Base-by-base conservation (phyloP, 768 basidiomycete genomes). In the Mrakia hoshinonis region DNA sequence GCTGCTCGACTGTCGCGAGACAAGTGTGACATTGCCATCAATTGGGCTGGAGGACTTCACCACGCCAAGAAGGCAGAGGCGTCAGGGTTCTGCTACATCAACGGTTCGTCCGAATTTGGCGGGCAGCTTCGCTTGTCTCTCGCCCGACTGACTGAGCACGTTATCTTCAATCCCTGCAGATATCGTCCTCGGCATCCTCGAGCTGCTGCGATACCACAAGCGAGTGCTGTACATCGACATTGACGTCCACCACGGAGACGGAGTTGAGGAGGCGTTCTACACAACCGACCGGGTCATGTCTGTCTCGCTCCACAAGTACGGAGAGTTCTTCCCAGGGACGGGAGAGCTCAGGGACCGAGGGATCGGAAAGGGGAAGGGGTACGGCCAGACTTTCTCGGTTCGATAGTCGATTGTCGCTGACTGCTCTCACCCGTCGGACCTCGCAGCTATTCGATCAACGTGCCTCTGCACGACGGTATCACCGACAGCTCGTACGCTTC, bases 21-120 rank as follows among this genome's bases (percentile, higher is more conserved):
- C 81, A 97, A 98, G 79, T 97, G 94, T 79, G 96, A 99, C 79
- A 98, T 98, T 75, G 96, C 96, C 3, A 87, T 99, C 68, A 99
- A 99, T 77, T 99, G 96, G 96, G 95, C 96, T 11, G 96, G 96
- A 18, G 96, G 96, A 20, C 83, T 99, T 55, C 96, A 99, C 79
- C 96, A 99, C 78, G 93, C 96, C 3, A 99, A 98, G 82, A 99
- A 98, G 83, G 92, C 92, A 54, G 96, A 99, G 81, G 96, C 96
- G 0, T 94, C 91, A 76, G 96, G 96, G 1, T 99, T 99, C 80
- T 99, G 96, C 81, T 99, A 98, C 79, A 91, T 98, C 54, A 98
- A 98, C 76, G 95, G 93, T 93, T 72, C 49, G 83, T 75, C 24
- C 20, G 12, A n/a, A 11, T 34, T 39, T 47, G n/a, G n/a, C n/a